Evolutionary conservation across 225 moss, liverwort and hornwort species (phyloP).

Genomic region (Takakia lepidozioides): DNA sequence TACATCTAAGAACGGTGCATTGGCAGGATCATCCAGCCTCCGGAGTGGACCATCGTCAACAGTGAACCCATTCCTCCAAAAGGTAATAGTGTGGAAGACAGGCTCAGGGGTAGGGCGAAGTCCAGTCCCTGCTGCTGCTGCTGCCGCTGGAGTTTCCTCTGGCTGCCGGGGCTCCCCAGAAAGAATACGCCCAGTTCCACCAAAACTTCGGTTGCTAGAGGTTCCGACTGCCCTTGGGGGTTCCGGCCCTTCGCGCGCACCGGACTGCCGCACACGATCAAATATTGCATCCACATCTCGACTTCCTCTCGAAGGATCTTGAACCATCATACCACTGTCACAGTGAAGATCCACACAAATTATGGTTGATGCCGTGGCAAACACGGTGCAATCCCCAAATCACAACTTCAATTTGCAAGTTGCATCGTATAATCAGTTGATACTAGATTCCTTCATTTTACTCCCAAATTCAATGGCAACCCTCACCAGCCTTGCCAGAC

Average conservation of each 20-base stretch:
- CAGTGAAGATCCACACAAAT: too few relatives aligned
- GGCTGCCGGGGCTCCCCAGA: constrained; percentile 39
- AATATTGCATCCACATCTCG: constrained; percentile 85
- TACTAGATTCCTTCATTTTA: too few relatives aligned
- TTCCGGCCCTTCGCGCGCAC: constrained; percentile 67
- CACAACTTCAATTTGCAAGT: too few relatives aligned
- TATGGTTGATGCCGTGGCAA: too few relatives aligned
- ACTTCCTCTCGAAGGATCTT: constrained; percentile 59
- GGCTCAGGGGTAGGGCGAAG: constrained; percentile 33
- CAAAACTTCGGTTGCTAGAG: constrained; percentile 35
- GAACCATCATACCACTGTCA: constrained; percentile 91
- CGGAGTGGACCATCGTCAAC: constrained; percentile 75
- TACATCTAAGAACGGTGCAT: constrained; percentile 72
- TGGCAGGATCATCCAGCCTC: constrained; percentile 73
- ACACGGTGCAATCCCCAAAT: too few relatives aligned
- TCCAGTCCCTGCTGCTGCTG: constrained; percentile 14
- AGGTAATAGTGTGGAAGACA: constrained; percentile 64
- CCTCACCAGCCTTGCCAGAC: too few relatives aligned
- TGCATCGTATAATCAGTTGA: too few relatives aligned
- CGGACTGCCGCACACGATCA: constrained; percentile 69
- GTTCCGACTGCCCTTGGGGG: constrained; percentile 35
- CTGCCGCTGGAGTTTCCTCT: constrained; percentile 24
- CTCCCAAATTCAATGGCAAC: too few relatives aligned
- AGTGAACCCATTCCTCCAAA: constrained; percentile 88
- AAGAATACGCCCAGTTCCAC: constrained; percentile 54